phyloP scores from a whole-genome alignment of 768 basidiomycete species.

The Rhodocollybia butyracea region DNA sequence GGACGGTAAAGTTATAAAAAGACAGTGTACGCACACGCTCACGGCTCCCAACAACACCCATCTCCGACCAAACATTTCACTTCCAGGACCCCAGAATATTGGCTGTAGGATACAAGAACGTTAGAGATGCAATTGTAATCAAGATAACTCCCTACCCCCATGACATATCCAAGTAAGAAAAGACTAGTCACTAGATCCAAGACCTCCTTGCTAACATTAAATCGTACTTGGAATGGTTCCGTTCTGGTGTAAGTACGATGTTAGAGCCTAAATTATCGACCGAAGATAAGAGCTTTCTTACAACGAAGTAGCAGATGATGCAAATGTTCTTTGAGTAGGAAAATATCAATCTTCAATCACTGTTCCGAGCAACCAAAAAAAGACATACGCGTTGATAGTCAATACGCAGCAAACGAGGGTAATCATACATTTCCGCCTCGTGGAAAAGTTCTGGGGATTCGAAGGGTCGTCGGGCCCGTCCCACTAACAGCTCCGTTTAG shows the following conservation, averaged over 20 bases:
- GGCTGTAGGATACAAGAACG: constrained; percentile 31
- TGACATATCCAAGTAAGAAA: constrained; percentile 50
- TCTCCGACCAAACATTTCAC: constrained; percentile 54
- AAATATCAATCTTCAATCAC: background rate
- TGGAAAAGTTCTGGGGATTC: constrained; percentile 50
- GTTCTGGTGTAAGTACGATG: no score
- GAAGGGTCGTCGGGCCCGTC: no score
- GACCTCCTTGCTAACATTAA: constrained; percentile 38
- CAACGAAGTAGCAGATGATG: constrained; percentile 54
- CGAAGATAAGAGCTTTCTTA: no score
- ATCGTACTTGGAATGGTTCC: no score
- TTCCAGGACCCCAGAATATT: constrained; percentile 57
- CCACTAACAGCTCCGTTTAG: no score
- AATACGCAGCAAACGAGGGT: constrained; percentile 41
- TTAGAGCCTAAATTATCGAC: no score
- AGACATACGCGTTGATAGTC: constrained; percentile 55
- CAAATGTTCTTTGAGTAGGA: constrained; percentile 43
- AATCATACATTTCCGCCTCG: constrained; percentile 56
- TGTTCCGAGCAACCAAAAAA: background rate
- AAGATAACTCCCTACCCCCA: constrained; percentile 35
- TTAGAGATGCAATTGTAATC: background rate
- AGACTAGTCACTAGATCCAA: constrained; percentile 46
- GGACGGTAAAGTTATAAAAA: no score
- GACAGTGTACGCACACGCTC: constrained; percentile 43
- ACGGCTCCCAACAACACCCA: constrained; percentile 52